Percentiles rank a stretch among this genome's conserved stretches.
Conservation (phyloP, 768 basidiomycete species). For the Ephemerocybe angulata region DNA sequence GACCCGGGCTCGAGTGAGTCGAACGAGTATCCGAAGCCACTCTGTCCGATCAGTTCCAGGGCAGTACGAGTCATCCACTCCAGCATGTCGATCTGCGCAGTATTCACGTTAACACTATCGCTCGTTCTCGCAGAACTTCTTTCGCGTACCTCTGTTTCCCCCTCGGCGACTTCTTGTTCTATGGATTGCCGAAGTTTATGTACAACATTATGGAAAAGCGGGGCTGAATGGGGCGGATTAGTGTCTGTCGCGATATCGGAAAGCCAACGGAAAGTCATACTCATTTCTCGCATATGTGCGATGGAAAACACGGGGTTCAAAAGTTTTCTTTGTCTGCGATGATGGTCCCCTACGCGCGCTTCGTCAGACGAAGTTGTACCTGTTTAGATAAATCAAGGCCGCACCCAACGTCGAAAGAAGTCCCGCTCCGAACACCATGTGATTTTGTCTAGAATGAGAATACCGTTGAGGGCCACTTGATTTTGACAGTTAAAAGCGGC, state of each 20-base stretch:
- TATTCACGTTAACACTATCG: background rate
- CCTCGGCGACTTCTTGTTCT: constrained; percentile 14
- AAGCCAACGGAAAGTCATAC: no score
- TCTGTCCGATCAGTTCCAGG: constrained; percentile 8
- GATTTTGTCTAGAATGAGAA: background rate
- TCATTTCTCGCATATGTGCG: constrained; percentile 33
- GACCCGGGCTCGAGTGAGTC: background rate
- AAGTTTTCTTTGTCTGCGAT: constrained; percentile 37
- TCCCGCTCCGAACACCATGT: constrained; percentile 6
- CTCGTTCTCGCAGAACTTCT: background rate
- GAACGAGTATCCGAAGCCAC: constrained; percentile 9
- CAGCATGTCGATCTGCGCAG: constrained; percentile 2
- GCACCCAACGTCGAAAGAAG: constrained; percentile 9
- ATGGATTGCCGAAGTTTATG: constrained; percentile 14
- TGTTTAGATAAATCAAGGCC: background rate
- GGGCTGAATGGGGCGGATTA: background rate
- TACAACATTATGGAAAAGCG: background rate
- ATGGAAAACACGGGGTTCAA: constrained; percentile 36
- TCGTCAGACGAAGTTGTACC: no score
- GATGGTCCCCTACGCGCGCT: constrained; percentile 44
- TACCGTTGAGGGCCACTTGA: constrained; percentile 6
- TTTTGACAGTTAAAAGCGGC: no score
- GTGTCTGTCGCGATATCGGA: background rate
- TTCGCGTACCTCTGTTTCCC: background rate
- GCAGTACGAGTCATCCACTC: constrained; percentile 9